Percentiles rank a stretch among this genome's conserved stretches.
These are phyloP conservation scores for Melastoma malabathricum DNA, from an alignment of 345 rosid genomes.

Conservation along the genomic window DNA sequence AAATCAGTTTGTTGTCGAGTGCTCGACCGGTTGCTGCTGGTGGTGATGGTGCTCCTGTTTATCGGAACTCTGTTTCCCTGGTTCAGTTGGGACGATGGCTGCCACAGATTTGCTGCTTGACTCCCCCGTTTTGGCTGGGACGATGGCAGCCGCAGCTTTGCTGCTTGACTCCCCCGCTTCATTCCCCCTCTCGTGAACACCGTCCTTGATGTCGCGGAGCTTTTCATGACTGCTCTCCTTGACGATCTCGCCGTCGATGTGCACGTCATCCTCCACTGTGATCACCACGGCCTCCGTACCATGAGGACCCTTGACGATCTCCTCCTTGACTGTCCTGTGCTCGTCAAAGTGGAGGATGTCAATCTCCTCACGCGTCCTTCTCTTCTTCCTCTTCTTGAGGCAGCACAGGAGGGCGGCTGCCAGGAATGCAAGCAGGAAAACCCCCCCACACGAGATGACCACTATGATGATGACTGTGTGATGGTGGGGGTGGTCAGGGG, in stretches of 20 bases:
- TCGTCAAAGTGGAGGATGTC: conserved; percentile 9
- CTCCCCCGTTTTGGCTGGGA: neutral
- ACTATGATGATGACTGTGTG: conserved; percentile 11
- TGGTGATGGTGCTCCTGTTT: no score
- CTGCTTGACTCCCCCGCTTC: neutral
- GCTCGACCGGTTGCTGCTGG: no score
- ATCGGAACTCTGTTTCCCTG: no score
- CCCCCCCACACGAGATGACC: conserved; percentile 12
- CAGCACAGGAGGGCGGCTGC: conserved; percentile 13
- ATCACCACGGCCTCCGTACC: conserved; percentile 9
- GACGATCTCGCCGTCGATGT: conserved; percentile 6
- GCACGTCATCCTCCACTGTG: conserved; percentile 10
- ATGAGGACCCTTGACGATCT: conserved; percentile 11
- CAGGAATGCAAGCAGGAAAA: conserved; percentile 9
- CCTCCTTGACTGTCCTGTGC: conserved; percentile 13
- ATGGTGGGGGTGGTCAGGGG: conserved; percentile 9
- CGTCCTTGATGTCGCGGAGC: neutral
- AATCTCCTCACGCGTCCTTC: conserved; percentile 2
- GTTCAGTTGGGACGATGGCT: neutral
- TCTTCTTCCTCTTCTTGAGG: conserved; percentile 14
- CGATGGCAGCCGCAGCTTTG: neutral
- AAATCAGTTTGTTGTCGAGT: no score
- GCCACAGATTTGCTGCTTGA: no score
- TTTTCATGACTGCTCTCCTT: conserved; percentile 1
- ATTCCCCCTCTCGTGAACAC: neutral